Evolutionary conservation across 1,284 basidiomycete genomes (phyloP).

Genomic region (Puccinia horiana): DNA sequence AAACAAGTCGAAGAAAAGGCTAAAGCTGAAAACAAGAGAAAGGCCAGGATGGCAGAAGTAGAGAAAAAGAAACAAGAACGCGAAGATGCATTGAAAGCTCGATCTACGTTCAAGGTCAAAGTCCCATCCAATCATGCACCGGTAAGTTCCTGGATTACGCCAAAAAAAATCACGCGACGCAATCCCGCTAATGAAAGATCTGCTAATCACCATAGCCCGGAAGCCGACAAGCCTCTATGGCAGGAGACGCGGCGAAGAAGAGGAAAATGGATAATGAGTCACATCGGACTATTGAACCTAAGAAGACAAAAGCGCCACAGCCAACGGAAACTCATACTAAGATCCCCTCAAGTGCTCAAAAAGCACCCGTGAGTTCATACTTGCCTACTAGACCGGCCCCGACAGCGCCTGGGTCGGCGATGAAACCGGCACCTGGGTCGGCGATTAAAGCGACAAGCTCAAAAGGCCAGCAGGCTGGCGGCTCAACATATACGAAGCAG

Average conservation of each 20-base stretch:
- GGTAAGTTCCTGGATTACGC: constrained; percentile 4
- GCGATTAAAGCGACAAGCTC: constrained; percentile 26
- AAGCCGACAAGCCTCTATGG: constrained; percentile 24
- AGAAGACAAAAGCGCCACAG: constrained; percentile 32
- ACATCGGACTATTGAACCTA: constrained; percentile 27
- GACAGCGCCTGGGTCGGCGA: constrained; percentile 22
- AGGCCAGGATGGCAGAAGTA: constrained; percentile 63
- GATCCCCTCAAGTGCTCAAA: constrained; percentile 37
- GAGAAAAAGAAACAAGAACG: constrained; percentile 59
- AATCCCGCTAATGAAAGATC: background rate
- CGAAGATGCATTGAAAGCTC: constrained; percentile 30
- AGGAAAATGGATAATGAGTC: constrained; percentile 42
- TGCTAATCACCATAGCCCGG: constrained; percentile 9
- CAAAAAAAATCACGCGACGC: too few species aligned
- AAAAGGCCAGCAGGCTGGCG: background rate
- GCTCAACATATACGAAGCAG: background rate
- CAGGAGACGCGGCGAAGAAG: constrained; percentile 42
- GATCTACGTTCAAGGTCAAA: constrained; percentile 36
- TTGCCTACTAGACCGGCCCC: constrained; percentile 27
- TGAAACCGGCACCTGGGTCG: constrained; percentile 30
- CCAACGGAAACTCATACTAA: background rate
- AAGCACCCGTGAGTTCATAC: constrained; percentile 24
- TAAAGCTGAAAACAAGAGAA: constrained; percentile 70
- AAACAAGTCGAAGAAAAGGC: constrained; percentile 68
- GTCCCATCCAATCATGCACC: constrained; percentile 23